phyloP scores from a whole-genome alignment of 805 yeast genomes.

The Kodamaea leandrae region DNA sequence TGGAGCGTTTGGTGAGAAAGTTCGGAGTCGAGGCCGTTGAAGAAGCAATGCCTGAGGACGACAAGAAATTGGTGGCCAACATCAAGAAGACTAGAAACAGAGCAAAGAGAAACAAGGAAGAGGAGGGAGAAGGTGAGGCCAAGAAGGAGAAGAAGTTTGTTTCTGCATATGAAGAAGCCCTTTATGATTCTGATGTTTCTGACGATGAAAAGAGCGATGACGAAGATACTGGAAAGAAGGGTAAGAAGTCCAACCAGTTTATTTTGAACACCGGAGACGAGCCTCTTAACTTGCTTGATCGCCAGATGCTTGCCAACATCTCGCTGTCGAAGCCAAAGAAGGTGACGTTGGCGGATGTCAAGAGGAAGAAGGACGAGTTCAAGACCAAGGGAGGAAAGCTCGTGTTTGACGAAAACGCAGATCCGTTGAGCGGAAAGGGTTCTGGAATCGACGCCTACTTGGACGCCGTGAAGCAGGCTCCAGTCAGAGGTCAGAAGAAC shows the following conservation, averaged over 20 bases:
- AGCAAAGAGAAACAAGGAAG: slow-evolving; percentile 67
- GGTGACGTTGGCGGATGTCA: slow-evolving; percentile 43
- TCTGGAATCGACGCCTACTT: slow-evolving; percentile 85
- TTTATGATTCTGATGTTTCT: slow-evolving; percentile 68
- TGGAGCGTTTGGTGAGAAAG: slow-evolving; percentile 86
- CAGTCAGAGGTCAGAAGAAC: slow-evolving; percentile 90
- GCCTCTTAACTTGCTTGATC: slow-evolving; percentile 88
- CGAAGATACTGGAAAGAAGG: slow-evolving; percentile 22
- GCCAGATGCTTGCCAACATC: slow-evolving; percentile 79
- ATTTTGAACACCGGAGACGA: slow-evolving; percentile 72
- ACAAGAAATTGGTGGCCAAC: slow-evolving; percentile 75
- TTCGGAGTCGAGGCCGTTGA: slow-evolving; percentile 89
- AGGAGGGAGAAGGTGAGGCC: slow-evolving; percentile 40
- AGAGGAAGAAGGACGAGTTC: slow-evolving; percentile 35
- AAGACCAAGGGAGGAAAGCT: slow-evolving; percentile 65
- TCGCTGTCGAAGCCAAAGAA: slow-evolving; percentile 83
- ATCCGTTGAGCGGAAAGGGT: slow-evolving; percentile 36
- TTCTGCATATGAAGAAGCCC: slow-evolving; percentile 90
- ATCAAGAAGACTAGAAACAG: slow-evolving; percentile 85
- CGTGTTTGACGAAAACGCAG: slow-evolving; percentile 57
- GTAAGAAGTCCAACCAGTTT: slow-evolving; percentile 51
- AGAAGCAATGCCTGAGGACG: slow-evolving; percentile 84
- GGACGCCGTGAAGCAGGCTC: slow-evolving; percentile 91
- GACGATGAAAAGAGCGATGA: slow-evolving; percentile 51
- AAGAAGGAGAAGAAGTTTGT: slow-evolving; percentile 54